Conservation (phyloP, 2,329 filamentous ascomycete genomes). For the Coniochaeta pulveracea region DNA sequence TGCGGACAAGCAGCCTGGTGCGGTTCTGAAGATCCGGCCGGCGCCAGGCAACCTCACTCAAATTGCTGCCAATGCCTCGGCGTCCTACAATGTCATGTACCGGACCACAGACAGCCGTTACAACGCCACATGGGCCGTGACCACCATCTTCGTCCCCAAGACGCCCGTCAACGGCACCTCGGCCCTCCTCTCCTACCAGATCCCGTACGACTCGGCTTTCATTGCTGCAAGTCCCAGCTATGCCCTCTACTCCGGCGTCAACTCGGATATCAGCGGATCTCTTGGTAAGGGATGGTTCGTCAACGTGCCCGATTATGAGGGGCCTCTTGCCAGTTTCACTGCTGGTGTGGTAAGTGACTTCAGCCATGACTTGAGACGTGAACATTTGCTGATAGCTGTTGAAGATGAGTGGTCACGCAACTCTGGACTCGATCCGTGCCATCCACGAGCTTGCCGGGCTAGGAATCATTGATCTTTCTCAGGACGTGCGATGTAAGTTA, state of each 20-base stretch:
- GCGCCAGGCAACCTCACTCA: slow-evolving; percentile 15
- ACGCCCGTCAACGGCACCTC: slow-evolving; percentile 9
- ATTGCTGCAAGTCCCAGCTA: slow-evolving; percentile 26
- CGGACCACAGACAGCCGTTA: slow-evolving; percentile 23
- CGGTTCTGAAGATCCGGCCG: slow-evolving; percentile 17
- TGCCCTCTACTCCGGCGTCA: slow-evolving; percentile 14
- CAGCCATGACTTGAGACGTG: no score
- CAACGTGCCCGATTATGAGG: slow-evolving; percentile 32
- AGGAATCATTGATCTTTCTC: no score
- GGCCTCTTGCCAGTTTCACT: slow-evolving; percentile 28
- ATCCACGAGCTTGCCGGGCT: slow-evolving; percentile 16
- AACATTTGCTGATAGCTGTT: no score
- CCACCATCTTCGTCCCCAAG: slow-evolving; percentile 21
- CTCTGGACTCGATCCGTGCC: slow-evolving; percentile 32
- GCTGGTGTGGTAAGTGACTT: no score
- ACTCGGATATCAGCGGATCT: slow-evolving; percentile 18
- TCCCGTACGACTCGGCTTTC: slow-evolving; percentile 26
- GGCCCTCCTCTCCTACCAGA: slow-evolving; percentile 28
- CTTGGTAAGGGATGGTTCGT: slow-evolving; percentile 30
- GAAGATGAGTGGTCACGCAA: slow-evolving; percentile 30
- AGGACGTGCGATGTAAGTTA: no score
- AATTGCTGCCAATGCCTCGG: slow-evolving; percentile 10
- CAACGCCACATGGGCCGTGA: slow-evolving; percentile 25
- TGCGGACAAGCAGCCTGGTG: slow-evolving; percentile 15
- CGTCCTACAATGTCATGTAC: slow-evolving; percentile 24